Evolutionary conservation across 495 filamentous ascomycete species (phyloP), one percentile per base, ranked within the genome.

Genomic region (Talaromyces stipitatus): DNA sequence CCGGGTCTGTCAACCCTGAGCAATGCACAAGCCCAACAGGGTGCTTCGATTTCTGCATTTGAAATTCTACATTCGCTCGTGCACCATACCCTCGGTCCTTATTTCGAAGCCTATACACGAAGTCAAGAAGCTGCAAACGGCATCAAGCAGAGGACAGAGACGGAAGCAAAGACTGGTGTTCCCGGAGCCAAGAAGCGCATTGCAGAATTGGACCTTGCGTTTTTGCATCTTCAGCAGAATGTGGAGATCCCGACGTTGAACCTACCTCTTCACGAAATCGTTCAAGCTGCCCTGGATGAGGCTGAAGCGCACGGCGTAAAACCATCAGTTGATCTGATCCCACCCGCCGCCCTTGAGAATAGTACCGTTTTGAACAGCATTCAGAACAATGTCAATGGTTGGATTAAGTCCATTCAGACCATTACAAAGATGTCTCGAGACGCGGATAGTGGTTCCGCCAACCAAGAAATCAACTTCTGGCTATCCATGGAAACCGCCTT

Each of bases 391-490:
- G 94, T 96, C 48, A 97, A 96, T 73, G 82, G 85, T 60, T 99
- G 94, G 94, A 97, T 97, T 71, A 91, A 95, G 73, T 95, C 92
- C 9, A 97, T 99, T 58, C 91, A 95, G 70, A 86, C 87, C n/a
- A 92, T 97, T 65, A 97, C 94, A 12, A 94, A 91, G 73, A 88
- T 95, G 77, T 88, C 90, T 30, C 82, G 91, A 60, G 94, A 97
- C 63, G 86, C 90, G 4, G 84, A 86, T 28, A 91, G 88, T 46
- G 90, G 91, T 6, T 94, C 90, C 29, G 95, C 94, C 10, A 90
- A 87, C 18, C 95, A 97, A 67, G 94, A 99, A 67, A 95, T 97
- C 64, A 96, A 96, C 65, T 99, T 97, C 63, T 99, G 94, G 94
- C 71, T 97, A 38, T 90, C 90, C 1, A 95, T 97, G 86, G 94